Evolutionary conservation across 345 rosid genomes (phyloP).

Genomic region (Cardamine resedifolia): DNA sequence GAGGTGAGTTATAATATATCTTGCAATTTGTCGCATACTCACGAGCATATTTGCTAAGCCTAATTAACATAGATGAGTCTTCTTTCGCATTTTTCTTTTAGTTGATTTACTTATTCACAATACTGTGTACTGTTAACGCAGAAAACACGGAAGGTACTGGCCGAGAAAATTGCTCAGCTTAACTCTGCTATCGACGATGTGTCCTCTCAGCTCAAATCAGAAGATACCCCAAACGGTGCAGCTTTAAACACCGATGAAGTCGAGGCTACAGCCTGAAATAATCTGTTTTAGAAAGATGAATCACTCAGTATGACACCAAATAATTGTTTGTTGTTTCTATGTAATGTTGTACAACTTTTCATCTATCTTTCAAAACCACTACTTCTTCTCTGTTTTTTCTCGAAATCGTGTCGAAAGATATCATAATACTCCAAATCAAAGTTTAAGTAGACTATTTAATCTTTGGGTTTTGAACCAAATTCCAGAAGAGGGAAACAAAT

Average conservation of each 20-base stretch:
- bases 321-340: conserved; percentile 28
- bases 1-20: conserved; percentile 54
- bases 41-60: neutral
- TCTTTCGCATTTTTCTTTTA: neutral
- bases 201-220: conserved; percentile 71
- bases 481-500: neutral
- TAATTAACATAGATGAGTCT: neutral
- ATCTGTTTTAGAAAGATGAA: conserved; percentile 14
- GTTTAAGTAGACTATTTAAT: neutral
- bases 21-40: neutral
- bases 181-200: conserved; percentile 86
- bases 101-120: neutral
- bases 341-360: conserved; percentile 30
- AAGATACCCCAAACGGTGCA: conserved; percentile 59
- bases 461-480: neutral
- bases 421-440: neutral
- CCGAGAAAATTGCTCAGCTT: conserved; percentile 82
- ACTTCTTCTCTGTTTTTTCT: neutral
- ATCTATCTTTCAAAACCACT: neutral
- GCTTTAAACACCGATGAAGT: conserved; percentile 58
- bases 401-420: neutral
- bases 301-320: conserved; percentile 19
- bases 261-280: conserved; percentile 55
- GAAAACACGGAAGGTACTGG: conserved; percentile 77
- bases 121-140: conserved; percentile 36